Percentiles rank a stretch among this genome's conserved stretches.
Conservation (phyloP, 164 flowering plant genomes). For the Stephania cephalantha region DNA sequence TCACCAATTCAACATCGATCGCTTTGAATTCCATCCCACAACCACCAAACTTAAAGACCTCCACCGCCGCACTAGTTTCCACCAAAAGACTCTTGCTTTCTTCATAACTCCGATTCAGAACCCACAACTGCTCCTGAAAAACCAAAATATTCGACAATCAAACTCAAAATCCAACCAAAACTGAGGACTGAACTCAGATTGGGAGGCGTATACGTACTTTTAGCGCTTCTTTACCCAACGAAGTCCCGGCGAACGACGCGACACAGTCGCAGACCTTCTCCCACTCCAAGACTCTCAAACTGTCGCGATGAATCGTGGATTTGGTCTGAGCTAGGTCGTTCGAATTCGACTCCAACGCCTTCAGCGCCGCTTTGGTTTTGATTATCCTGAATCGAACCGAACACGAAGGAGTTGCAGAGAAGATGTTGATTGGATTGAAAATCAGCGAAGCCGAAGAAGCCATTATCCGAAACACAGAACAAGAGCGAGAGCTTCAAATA, state of each 20-base stretch:
- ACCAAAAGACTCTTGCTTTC: constrained; percentile 57
- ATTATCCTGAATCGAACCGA: constrained; percentile 12
- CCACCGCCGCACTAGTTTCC: constrained; percentile 80
- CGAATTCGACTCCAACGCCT: constrained; percentile 14
- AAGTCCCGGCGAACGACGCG: constrained; percentile 69
- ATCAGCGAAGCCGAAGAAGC: constrained; percentile 3
- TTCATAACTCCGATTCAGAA: constrained; percentile 49
- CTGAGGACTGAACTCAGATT: background rate
- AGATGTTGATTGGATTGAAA: constrained; percentile 5
- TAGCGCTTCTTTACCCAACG: constrained; percentile 62
- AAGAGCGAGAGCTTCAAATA: no score
- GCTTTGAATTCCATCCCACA: constrained; percentile 51
- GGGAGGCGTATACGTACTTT: constrained; percentile 31
- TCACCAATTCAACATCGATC: constrained; percentile 45
- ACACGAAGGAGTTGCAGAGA: background rate
- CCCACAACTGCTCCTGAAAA: constrained; percentile 55
- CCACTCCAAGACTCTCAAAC: constrained; percentile 75
- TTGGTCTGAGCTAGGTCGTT: background rate
- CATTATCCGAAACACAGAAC: constrained; percentile 5
- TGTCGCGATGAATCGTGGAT: constrained; percentile 30
- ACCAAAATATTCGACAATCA: background rate
- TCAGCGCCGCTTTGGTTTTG: constrained; percentile 16
- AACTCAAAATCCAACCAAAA: background rate
- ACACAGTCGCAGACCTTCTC: constrained; percentile 78
- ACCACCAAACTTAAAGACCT: constrained; percentile 63